Conservation (phyloP, 1,284 basidiomycete species). For the Ustilago trichophora region DNA sequence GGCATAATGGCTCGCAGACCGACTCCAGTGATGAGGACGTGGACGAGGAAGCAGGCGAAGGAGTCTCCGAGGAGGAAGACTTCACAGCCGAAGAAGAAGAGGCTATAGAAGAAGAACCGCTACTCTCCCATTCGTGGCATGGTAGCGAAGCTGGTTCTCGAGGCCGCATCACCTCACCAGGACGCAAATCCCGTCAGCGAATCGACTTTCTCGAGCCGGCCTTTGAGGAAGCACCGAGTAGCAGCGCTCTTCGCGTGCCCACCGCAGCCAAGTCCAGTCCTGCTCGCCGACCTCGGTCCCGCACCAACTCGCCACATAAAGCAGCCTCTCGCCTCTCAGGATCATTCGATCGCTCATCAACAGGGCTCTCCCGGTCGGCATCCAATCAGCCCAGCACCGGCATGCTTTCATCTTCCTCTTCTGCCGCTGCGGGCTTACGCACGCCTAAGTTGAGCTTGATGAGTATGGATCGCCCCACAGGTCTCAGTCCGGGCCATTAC, state of each 20-base stretch:
- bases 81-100: background rate
- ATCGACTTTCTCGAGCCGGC: conserved; percentile 21
- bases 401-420: conserved; percentile 5
- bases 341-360: conserved; percentile 24
- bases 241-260: conserved; percentile 27
- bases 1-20: conserved; percentile 5
- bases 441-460: conserved; percentile 40
- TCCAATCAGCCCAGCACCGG: conserved; percentile 6
- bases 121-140: conserved; percentile 22
- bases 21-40: background rate
- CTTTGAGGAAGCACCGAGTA: conserved; percentile 1
- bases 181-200: conserved; percentile 1
- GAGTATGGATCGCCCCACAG: conserved; percentile 32
- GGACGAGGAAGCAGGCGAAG: conserved; percentile 2
- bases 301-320: conserved; percentile 34
- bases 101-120: background rate
- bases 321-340: conserved; percentile 12
- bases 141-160: conserved; percentile 1
- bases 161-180: background rate
- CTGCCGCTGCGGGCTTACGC: conserved; percentile 9
- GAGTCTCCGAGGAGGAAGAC: background rate
- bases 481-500: conserved; percentile 40
- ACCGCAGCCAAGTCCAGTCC: conserved; percentile 3
- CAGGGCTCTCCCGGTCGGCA: conserved; percentile 20
- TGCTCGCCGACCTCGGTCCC: conserved; percentile 16